Conservation (phyloP, 2,329 filamentous ascomycete species). For the Aspergillus thermomutatus region DNA sequence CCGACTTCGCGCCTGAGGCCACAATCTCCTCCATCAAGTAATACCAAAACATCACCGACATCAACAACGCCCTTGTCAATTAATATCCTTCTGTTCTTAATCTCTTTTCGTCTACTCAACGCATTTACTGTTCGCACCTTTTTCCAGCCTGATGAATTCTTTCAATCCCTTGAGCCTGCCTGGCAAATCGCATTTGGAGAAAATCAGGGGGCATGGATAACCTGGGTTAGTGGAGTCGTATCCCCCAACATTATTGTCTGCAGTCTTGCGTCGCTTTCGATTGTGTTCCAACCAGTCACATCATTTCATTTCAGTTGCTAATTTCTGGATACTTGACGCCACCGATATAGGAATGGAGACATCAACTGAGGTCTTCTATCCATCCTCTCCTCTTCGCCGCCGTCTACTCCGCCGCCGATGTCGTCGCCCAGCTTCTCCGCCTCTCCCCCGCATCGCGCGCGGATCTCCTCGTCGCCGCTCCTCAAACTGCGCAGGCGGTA, state of each 20-base stretch:
- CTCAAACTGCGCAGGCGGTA: conserved; percentile 71
- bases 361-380: conserved; percentile 82
- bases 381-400: conserved; percentile 84
- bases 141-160: conserved; percentile 98
- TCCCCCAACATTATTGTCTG: not conserved
- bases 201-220: conserved; percentile 81
- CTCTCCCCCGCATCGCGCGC: conserved; percentile 57
- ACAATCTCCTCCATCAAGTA: conserved; percentile 3
- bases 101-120: conserved; percentile 76
- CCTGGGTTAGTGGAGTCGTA: conserved; percentile 68
- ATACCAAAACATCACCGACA: not conserved
- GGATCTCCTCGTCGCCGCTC: conserved; percentile 66
- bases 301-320: conserved; percentile 7
- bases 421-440: conserved; percentile 53
- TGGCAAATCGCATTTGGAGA: conserved; percentile 83
- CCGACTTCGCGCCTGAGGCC: conserved; percentile 10
- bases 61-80: conserved; percentile 4
- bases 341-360: conserved; percentile 75
- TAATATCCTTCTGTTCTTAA: conserved; percentile 37
- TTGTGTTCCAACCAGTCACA: not conserved
- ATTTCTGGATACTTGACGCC: conserved; percentile 1
- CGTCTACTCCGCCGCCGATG: conserved; percentile 64
- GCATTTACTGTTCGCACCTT: conserved; percentile 78
- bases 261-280: not conserved
- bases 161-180: conserved; percentile 90